A percentile compares a stretch with the other conserved stretches of the same genome.
phyloP scores from a whole-genome alignment of 371 early-diverging fungal genomes.

The Capillidium rhysosporum region DNA sequence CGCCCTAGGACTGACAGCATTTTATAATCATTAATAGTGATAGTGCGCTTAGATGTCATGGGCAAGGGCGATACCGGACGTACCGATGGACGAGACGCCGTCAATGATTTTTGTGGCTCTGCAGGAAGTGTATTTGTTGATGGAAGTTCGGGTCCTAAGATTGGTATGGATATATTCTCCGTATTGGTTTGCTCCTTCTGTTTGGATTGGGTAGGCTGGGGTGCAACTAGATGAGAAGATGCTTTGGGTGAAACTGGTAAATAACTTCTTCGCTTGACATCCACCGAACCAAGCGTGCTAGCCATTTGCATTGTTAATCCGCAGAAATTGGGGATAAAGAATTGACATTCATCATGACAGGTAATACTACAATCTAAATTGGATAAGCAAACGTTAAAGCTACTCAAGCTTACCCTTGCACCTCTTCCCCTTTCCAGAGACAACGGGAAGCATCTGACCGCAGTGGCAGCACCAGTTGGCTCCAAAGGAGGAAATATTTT shows the following conservation, averaged over 20 bases:
- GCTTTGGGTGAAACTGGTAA: neutral
- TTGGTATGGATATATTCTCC: no score
- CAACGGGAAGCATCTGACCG: slow-evolving; percentile 79
- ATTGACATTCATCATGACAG: slow-evolving; percentile 68
- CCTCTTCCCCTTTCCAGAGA: neutral
- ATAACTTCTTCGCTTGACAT: neutral
- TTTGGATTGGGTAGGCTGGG: neutral
- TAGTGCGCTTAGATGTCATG: neutral
- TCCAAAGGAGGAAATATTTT: slow-evolving; percentile 44
- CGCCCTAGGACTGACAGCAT: slow-evolving; percentile 87
- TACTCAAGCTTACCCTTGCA: slow-evolving; percentile 38
- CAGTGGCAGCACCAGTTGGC: slow-evolving; percentile 96
- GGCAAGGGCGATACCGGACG: neutral
- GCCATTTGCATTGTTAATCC: slow-evolving; percentile 73
- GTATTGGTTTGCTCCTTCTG: neutral
- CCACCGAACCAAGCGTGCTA: slow-evolving; percentile 18
- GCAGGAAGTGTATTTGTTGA: no score
- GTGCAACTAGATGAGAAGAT: neutral
- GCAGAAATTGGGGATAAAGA: slow-evolving; percentile 81
- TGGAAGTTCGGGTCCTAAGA: no score
- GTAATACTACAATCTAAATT: slow-evolving; percentile 44
- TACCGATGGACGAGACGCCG: neutral
- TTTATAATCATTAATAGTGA: slow-evolving; percentile 47
- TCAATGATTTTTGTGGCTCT: neutral
- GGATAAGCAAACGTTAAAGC: slow-evolving; percentile 18